A percentile compares a stretch with the other conserved stretches of the same genome.
Conservation (phyloP, 352 stramenopile genomes). For the Phytophthora colocasiae region DNA sequence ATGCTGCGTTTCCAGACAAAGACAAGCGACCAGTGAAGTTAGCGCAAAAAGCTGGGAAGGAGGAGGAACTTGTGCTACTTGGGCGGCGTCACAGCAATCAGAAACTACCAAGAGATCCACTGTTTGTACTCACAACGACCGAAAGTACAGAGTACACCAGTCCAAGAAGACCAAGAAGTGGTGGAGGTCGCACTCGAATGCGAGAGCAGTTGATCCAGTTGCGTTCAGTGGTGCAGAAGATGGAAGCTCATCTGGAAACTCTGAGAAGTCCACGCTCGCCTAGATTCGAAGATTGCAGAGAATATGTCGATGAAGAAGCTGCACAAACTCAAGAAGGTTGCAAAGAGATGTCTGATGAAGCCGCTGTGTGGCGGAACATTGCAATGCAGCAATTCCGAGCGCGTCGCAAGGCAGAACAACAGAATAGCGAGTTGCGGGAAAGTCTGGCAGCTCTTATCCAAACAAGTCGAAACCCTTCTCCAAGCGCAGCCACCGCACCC, state of each 20-base stretch:
- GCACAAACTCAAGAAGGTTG: neutral
- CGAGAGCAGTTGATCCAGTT: conserved; percentile 32
- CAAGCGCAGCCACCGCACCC: conserved; percentile 16
- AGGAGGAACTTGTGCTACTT: neutral
- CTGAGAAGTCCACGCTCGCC: conserved; percentile 11
- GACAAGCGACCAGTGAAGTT: too few species aligned
- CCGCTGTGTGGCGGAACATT: conserved; percentile 9
- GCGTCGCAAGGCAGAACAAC: conserved; percentile 19
- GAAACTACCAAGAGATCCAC: neutral
- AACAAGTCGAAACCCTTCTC: conserved; percentile 27
- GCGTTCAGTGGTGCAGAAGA: conserved; percentile 23
- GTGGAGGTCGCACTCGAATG: conserved; percentile 16
- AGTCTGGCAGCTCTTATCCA: conserved; percentile 23
- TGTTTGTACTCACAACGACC: neutral
- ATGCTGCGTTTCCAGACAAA: too few species aligned
- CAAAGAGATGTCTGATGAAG: conserved; percentile 3
- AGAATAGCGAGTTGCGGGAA: conserved; percentile 24
- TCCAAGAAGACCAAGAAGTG: conserved; percentile 9
- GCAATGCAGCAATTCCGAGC: conserved; percentile 34
- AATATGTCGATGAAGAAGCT: conserved; percentile 1
- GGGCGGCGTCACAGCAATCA: neutral
- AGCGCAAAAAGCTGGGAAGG: neutral
- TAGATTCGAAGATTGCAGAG: too few species aligned
- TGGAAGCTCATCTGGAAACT: conserved; percentile 27
- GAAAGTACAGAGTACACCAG: neutral